Conservation (phyloP, 495 filamentous ascomycete species). For the Patellaria atrata region DNA sequence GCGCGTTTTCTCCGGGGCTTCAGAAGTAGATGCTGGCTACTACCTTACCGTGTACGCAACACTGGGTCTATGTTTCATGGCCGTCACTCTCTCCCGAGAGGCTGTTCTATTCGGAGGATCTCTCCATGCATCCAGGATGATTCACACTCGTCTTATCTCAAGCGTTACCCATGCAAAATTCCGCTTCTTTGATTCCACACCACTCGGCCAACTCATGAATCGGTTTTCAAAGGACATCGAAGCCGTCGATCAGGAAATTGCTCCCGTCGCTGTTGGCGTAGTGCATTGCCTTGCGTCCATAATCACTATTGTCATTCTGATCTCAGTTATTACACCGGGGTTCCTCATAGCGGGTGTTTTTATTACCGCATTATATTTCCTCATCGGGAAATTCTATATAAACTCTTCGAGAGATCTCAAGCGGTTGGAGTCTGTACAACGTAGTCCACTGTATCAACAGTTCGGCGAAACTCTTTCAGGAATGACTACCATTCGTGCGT, state of each 20-base stretch:
- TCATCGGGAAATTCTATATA: slow-evolving; percentile 78
- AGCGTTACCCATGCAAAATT: slow-evolving; percentile 79
- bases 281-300: slow-evolving; percentile 59
- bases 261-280: slow-evolving; percentile 71
- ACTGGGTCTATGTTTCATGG: slow-evolving; percentile 58
- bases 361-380: slow-evolving; percentile 68
- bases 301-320: slow-evolving; percentile 79
- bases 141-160: slow-evolving; percentile 68
- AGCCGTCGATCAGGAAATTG: slow-evolving; percentile 88
- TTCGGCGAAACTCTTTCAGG: slow-evolving; percentile 94
- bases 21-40: slow-evolving; percentile 62
- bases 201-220: slow-evolving; percentile 95
- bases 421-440: slow-evolving; percentile 82
- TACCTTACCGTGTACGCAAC: slow-evolving; percentile 74
- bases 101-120: slow-evolving; percentile 85
- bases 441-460: slow-evolving; percentile 93
- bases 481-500: slow-evolving; percentile 95
- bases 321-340: slow-evolving; percentile 78
- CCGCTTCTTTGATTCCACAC: slow-evolving; percentile 95
- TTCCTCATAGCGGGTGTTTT: slow-evolving; percentile 82
- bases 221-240: slow-evolving; percentile 97
- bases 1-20: slow-evolving; percentile 11
- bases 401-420: slow-evolving; percentile 88
- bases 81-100: slow-evolving; percentile 66
- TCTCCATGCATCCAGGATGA: slow-evolving; percentile 68